A percentile compares a stretch with the other conserved stretches of the same genome.
These are phyloP conservation scores for Ensete glaucum DNA, from an alignment of 176 grass and related monocot genomes.

Conservation along the genomic window DNA sequence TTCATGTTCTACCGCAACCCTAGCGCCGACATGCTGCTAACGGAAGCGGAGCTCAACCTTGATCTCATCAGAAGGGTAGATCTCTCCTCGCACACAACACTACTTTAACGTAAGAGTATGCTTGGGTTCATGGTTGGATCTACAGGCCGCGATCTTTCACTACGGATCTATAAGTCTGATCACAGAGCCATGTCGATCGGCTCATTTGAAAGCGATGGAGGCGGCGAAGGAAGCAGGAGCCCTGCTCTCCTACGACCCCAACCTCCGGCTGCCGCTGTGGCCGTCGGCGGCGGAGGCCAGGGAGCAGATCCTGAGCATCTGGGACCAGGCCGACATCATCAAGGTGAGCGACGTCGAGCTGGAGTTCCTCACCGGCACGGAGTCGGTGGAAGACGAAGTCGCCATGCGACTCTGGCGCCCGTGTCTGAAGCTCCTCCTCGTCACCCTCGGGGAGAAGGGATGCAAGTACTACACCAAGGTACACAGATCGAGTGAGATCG, in stretches of 20 bases:
- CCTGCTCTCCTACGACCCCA: slow-evolving; percentile 13
- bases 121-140: background rate
- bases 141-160: slow-evolving; percentile 8
- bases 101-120: background rate
- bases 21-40: slow-evolving; percentile 99
- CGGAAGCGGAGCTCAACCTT: slow-evolving; percentile 66
- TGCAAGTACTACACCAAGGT: slow-evolving; percentile 20
- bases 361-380: slow-evolving; percentile 13
- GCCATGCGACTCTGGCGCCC: slow-evolving; percentile 10
- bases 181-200: slow-evolving; percentile 10
- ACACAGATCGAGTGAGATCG: background rate
- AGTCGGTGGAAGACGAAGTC: slow-evolving; percentile 15
- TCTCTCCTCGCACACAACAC: too few relatives aligned
- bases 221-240: slow-evolving; percentile 14
- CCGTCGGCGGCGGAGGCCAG: slow-evolving; percentile 5
- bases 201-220: slow-evolving; percentile 15
- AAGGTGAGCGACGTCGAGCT: slow-evolving; percentile 18
- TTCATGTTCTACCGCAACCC: slow-evolving; percentile 99
- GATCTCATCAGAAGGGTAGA: slow-evolving; percentile 51
- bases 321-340: slow-evolving; percentile 19
- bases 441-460: slow-evolving; percentile 10
- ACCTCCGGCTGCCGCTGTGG: slow-evolving; percentile 15
- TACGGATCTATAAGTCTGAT: slow-evolving; percentile 21
- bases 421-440: background rate
- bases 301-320: slow-evolving; percentile 17